A percentile compares a stretch with the other conserved stretches of the same genome.
Conservation (phyloP, 2,329 filamentous ascomycete genomes). For the Alternaria ventricosa region DNA sequence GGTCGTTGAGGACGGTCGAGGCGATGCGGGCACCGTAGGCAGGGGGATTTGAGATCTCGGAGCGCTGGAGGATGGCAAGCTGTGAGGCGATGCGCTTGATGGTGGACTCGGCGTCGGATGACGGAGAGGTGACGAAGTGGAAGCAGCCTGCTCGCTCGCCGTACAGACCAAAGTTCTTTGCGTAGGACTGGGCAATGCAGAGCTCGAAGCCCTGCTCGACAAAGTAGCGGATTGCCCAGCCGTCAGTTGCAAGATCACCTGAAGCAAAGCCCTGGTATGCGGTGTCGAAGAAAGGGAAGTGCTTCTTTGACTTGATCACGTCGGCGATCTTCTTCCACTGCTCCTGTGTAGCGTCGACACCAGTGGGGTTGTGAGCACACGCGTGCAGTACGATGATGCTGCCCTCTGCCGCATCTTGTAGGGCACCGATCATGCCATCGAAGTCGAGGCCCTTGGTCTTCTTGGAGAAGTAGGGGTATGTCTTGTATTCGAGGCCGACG, state of each 20-base stretch:
- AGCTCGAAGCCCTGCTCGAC: conserved; percentile 84
- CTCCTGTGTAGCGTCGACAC: conserved; percentile 89
- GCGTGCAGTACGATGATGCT: conserved; percentile 92
- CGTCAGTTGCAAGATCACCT: conserved; percentile 82
- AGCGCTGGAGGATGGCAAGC: conserved; percentile 91
- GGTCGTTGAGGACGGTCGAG: conserved; percentile 81
- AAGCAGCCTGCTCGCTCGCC: conserved; percentile 96
- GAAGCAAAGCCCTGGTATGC: conserved; percentile 99
- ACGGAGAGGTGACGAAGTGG: conserved; percentile 84
- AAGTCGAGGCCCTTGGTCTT: conserved; percentile 91
- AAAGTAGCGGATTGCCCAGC: conserved; percentile 93
- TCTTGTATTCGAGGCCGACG: conserved; percentile 76
- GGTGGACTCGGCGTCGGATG: conserved; percentile 68
- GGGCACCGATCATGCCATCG: conserved; percentile 78
- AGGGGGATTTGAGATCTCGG: conserved; percentile 96
- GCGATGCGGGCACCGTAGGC: conserved; percentile 93
- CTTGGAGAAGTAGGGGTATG: conserved; percentile 94
- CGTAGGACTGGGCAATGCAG: conserved; percentile 60
- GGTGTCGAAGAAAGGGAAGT: conserved; percentile 98
- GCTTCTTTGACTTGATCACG: conserved; percentile 76
- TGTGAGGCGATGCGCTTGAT: conserved; percentile 77
- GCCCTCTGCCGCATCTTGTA: conserved; percentile 73
- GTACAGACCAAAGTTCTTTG: conserved; percentile 78
- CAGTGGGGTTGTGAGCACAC: conserved; percentile 97
- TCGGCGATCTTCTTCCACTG: conserved; percentile 92